Evolutionary conservation across 192 early-diverging fungal genomes (phyloP).

Genomic region (Allomyces arbusculus): DNA sequence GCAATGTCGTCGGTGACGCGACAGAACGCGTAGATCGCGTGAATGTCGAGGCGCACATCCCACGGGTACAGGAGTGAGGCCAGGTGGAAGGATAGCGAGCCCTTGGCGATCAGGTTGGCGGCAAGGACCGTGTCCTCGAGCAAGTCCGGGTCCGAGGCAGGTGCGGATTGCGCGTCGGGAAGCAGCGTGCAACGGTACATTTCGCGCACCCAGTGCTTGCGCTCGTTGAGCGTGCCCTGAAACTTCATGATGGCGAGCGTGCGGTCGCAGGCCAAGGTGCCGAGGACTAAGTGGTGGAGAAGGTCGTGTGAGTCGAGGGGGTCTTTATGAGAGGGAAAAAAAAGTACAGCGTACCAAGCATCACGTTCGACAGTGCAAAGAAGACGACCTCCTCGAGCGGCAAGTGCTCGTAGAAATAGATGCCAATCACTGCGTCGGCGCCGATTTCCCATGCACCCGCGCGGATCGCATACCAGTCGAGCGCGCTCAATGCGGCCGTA

Average conservation of each 20-base stretch:
- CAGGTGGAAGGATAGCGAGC: constrained; percentile 10
- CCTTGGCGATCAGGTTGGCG: neutral
- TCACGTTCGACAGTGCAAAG: constrained; percentile 16
- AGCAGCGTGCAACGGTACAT: too few relatives aligned
- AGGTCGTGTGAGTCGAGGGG: too few relatives aligned
- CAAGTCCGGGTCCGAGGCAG: neutral
- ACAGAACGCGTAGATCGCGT: constrained; percentile 15
- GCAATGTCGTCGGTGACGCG: constrained; percentile 14
- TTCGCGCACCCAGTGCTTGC: too few relatives aligned
- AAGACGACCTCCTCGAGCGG: constrained; percentile 18
- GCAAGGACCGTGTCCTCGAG: neutral
- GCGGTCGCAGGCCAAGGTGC: neutral
- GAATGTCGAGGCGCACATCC: constrained; percentile 7
- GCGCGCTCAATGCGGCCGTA: constrained; percentile 9
- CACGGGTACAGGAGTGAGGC: constrained; percentile 9
- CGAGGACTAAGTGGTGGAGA: too few relatives aligned
- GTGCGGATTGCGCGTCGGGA: neutral
- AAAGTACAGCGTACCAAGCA: constrained; percentile 4
- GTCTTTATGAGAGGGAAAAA: neutral
- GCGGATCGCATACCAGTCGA: constrained; percentile 10
- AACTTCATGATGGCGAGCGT: neutral
- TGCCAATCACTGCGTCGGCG: constrained; percentile 5
- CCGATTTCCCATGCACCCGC: constrained; percentile 12
- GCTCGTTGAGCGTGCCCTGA: neutral
- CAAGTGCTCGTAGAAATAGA: constrained; percentile 5